A percentile compares a stretch with the other conserved stretches of the same genome.
Conservation (phyloP, 208 protist genomes). For the Phytomonas francai region DNA sequence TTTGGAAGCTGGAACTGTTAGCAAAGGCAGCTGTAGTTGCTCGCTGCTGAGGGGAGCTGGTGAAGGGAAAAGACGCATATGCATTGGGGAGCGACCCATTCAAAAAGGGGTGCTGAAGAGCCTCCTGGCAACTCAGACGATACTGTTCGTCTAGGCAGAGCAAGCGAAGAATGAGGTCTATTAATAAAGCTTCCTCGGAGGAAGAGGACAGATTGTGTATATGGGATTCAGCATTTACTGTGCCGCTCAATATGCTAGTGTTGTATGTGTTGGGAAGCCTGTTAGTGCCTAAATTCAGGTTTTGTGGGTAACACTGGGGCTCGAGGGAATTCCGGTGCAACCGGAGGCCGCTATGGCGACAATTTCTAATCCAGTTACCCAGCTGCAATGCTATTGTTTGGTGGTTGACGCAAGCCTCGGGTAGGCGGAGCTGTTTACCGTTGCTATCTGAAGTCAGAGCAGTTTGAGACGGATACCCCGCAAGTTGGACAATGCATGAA, state of each 20-base stretch:
- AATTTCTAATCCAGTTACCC: constrained; percentile 18
- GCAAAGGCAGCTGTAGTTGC: not conserved
- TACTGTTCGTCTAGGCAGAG: constrained; percentile 54
- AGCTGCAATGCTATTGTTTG: constrained; percentile 11
- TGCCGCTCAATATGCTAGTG: constrained; percentile 15
- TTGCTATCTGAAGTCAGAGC: constrained; percentile 53
- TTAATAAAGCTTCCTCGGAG: constrained; percentile 34
- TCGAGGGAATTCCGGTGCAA: constrained; percentile 20
- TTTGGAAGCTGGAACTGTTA: not conserved
- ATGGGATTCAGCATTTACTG: not conserved
- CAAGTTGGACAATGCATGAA: constrained; percentile 80
- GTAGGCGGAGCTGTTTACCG: constrained; percentile 26
- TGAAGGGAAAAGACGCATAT: constrained; percentile 2
- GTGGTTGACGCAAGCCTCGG: constrained; percentile 9
- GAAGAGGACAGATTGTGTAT: constrained; percentile 3
- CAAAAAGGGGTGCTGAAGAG: constrained; percentile 53
- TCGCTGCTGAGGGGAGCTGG: not conserved
- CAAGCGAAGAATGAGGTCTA: constrained; percentile 58
- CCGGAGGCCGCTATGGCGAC: constrained; percentile 18
- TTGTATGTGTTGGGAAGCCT: constrained; percentile 7
- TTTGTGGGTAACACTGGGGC: constrained; percentile 12
- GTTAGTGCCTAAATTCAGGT: not conserved
- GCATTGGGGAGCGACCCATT: not conserved
- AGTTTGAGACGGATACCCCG: constrained; percentile 73
- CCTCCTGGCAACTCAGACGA: constrained; percentile 59